Evolutionary conservation across 2,329 filamentous ascomycete species (phyloP).

Genomic region (Coniochaeta sp.): DNA sequence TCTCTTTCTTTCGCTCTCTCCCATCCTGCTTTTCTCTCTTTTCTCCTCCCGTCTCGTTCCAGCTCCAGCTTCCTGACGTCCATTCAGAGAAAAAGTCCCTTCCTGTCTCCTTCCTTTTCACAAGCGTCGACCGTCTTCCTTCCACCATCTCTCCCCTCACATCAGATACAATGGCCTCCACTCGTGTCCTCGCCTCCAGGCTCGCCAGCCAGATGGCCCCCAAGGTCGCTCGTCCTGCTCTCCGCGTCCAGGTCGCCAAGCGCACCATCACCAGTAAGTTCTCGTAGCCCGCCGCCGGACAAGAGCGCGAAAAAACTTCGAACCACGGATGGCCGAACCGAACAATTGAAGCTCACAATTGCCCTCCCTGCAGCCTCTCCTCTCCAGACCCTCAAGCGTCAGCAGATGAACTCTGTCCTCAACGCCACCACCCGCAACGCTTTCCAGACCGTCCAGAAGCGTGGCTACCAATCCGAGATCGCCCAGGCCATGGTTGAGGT

Average conservation of each 20-base stretch:
- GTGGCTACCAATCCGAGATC: conserved; percentile 82
- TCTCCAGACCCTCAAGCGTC: conserved; percentile 70
- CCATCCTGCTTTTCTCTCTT: conserved; percentile 18
- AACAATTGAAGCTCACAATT: conserved; percentile 22
- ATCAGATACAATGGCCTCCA: conserved; percentile 70
- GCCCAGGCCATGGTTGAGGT: conserved; percentile 83
- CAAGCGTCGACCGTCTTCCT: conserved; percentile 19
- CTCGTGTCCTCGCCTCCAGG: conserved; percentile 70
- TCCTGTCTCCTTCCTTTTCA: conserved; percentile 32
- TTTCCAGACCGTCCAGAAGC: conserved; percentile 52
- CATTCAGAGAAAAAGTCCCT: conserved; percentile 14
- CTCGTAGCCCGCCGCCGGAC: not conserved
- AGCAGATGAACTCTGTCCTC: conserved; percentile 59
- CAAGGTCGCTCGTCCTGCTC: conserved; percentile 71
- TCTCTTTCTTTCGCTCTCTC: conserved; percentile 11
- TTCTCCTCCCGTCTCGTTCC: conserved; percentile 14
- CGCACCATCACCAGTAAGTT: conserved; percentile 68
- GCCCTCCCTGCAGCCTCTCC: conserved; percentile 42
- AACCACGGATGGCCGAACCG: conserved; percentile 5
- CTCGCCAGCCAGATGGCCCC: conserved; percentile 69
- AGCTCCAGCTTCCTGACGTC: conserved; percentile 2
- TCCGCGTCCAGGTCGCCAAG: conserved; percentile 62
- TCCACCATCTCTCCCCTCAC: conserved; percentile 32
- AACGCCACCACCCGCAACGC: conserved; percentile 58
- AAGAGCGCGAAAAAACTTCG: not conserved